Evolutionary conservation across 306 rosid genomes (phyloP).

Genomic region (Glycine soja): DNA sequence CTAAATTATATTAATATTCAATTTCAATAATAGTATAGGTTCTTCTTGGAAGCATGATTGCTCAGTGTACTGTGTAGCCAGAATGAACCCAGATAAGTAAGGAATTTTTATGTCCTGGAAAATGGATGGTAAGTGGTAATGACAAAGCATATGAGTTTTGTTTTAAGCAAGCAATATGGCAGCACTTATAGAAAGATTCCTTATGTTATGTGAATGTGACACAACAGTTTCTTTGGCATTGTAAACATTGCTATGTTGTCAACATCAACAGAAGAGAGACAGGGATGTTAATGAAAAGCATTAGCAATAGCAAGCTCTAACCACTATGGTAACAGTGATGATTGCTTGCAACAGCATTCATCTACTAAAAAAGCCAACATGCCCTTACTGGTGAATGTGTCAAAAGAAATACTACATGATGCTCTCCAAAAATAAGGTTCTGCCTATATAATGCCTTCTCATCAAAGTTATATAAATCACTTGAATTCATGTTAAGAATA

Average conservation of each 20-base stretch:
- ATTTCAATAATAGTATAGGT: constrained; percentile 3
- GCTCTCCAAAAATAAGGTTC: background rate
- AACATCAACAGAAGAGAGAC: constrained; percentile 30
- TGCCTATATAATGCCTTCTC: background rate
- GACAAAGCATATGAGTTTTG: background rate
- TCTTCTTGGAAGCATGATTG: constrained; percentile 9
- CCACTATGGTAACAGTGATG: constrained; percentile 4
- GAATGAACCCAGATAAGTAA: constrained; percentile 2
- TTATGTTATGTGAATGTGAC: background rate
- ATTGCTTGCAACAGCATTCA: background rate
- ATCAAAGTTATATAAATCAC: background rate
- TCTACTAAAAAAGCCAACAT: background rate
- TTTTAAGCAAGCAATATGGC: background rate
- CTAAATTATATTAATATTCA: background rate
- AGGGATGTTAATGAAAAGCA: constrained; percentile 3
- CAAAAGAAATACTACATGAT: background rate
- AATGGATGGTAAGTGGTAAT: background rate
- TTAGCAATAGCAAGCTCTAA: constrained; percentile 3
- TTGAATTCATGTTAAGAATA: constrained; percentile 10
- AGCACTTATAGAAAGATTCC: background rate
- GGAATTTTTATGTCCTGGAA: constrained; percentile 8
- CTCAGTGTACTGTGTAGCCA: background rate
- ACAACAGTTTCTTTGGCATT: constrained; percentile 1
- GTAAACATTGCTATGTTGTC: background rate
- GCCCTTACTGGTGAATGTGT: background rate